These are phyloP conservation scores for Leucoagaricus sp. DNA, from an alignment of 1,284 basidiomycete genomes.

Conservation along the genomic window DNA sequence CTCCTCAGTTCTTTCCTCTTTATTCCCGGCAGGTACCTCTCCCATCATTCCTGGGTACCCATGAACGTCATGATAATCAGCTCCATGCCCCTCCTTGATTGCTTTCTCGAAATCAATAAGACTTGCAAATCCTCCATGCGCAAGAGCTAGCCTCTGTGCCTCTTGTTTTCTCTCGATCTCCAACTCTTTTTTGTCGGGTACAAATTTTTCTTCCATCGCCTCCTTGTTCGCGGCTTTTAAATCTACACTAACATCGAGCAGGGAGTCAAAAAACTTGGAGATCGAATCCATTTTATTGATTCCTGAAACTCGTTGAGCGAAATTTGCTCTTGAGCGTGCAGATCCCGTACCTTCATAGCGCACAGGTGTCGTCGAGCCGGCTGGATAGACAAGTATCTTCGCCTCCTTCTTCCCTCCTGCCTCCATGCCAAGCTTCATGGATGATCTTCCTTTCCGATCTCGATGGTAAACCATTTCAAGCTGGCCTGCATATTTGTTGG, in stretches of 20 bases:
- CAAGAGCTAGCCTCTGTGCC: conserved; percentile 51
- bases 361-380: conserved; percentile 53
- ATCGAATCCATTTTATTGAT: conserved; percentile 65
- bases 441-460: conserved; percentile 59
- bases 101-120: conserved; percentile 56
- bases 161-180: conserved; percentile 53
- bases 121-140: conserved; percentile 50
- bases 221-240: conserved; percentile 43
- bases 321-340: conserved; percentile 2
- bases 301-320: conserved; percentile 39
- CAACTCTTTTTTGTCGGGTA: conserved; percentile 41
- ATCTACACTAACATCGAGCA: conserved; percentile 65
- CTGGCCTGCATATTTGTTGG: conserved; percentile 69
- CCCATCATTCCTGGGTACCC: conserved; percentile 50
- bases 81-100: conserved; percentile 42
- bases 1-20: conserved; percentile 19
- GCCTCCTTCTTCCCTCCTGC: conserved; percentile 53
- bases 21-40: conserved; percentile 28
- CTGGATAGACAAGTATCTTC: conserved; percentile 67
- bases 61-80: conserved; percentile 44
- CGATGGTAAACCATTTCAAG: conserved; percentile 69
- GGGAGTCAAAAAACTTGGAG: conserved; percentile 66
- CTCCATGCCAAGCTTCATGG: conserved; percentile 56
- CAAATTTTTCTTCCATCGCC: conserved; percentile 40
- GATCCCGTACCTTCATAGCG: conserved; percentile 57